These are phyloP conservation scores for Scheffersomyces lignosus DNA, from an alignment of 805 yeast species.

Conservation along the genomic window DNA sequence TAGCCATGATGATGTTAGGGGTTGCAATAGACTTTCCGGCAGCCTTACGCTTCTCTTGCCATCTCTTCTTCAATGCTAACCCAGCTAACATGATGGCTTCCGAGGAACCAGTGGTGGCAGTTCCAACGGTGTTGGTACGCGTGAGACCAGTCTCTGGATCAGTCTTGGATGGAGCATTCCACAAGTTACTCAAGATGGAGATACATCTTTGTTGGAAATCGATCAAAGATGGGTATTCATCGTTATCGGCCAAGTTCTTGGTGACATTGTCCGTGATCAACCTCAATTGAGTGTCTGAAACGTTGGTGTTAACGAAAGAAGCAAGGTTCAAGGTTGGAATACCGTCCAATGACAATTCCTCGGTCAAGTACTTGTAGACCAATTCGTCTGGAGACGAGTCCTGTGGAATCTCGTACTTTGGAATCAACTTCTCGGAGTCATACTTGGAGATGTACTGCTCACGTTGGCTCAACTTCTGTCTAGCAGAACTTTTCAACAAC, in stretches of 20 bases:
- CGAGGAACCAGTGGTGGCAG: constrained; percentile 92
- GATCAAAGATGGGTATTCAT: constrained; percentile 85
- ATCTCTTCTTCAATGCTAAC: constrained; percentile 82
- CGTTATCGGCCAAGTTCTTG: constrained; percentile 89
- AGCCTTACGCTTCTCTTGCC: constrained; percentile 69
- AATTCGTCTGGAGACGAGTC: constrained; percentile 51
- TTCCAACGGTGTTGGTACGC: constrained; percentile 60
- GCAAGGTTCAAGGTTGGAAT: constrained; percentile 83
- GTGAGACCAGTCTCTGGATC: constrained; percentile 24
- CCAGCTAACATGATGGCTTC: constrained; percentile 96
- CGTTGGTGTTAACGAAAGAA: constrained; percentile 79
- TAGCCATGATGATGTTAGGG: constrained; percentile 89
- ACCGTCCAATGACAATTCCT: constrained; percentile 81
- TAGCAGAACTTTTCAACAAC: constrained; percentile 24
- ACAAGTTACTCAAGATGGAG: constrained; percentile 72
- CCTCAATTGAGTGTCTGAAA: constrained; percentile 45
- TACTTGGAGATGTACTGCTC: constrained; percentile 35
- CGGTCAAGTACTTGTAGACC: constrained; percentile 65
- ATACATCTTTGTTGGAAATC: constrained; percentile 82
- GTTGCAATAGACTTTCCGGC: constrained; percentile 58
- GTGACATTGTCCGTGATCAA: constrained; percentile 70
- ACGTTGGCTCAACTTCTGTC: constrained; percentile 18
- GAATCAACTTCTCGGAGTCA: constrained; percentile 32
- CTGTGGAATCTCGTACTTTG: constrained; percentile 63
- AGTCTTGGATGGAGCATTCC: constrained; percentile 62